Evolutionary conservation across 257 asterid species (phyloP).

Genomic region (Solanum bulbocastanum): DNA sequence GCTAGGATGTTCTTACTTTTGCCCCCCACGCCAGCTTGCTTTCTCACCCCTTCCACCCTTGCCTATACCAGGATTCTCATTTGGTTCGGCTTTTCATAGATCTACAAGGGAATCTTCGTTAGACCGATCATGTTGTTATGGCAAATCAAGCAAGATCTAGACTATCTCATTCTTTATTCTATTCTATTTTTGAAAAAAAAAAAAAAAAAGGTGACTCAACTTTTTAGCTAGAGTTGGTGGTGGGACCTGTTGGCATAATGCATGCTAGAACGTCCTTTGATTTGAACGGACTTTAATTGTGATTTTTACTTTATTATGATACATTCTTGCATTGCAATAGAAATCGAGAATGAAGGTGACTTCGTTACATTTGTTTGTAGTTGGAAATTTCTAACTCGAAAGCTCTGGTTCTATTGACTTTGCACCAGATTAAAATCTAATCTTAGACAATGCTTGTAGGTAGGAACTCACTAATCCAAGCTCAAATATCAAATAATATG

Average conservation of each 20-base stretch:
- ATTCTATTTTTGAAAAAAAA: too few species aligned
- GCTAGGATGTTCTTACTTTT: too few species aligned
- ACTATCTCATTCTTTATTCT: too few species aligned
- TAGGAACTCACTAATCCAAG: background rate
- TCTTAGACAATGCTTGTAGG: background rate
- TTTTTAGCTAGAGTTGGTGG: too few species aligned
- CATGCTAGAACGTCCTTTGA: too few species aligned
- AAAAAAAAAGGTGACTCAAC: too few species aligned
- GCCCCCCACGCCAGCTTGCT: background rate
- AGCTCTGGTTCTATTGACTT: background rate
- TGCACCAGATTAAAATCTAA: too few species aligned
- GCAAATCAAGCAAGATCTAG: background rate
- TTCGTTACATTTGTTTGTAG: too few species aligned
- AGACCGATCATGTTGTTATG: background rate
- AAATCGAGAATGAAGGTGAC: background rate
- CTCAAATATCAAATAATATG: background rate
- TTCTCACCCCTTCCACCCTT: background rate
- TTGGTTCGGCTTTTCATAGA: background rate
- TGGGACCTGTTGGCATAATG: too few species aligned
- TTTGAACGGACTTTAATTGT: background rate
- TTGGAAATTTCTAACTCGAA: background rate
- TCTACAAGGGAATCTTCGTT: background rate
- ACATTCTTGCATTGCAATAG: background rate
- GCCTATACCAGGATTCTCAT: background rate
- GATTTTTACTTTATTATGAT: too few species aligned